These are phyloP conservation scores for Tylopilus balloui DNA, from an alignment of 768 basidiomycete species.

Conservation along the genomic window DNA sequence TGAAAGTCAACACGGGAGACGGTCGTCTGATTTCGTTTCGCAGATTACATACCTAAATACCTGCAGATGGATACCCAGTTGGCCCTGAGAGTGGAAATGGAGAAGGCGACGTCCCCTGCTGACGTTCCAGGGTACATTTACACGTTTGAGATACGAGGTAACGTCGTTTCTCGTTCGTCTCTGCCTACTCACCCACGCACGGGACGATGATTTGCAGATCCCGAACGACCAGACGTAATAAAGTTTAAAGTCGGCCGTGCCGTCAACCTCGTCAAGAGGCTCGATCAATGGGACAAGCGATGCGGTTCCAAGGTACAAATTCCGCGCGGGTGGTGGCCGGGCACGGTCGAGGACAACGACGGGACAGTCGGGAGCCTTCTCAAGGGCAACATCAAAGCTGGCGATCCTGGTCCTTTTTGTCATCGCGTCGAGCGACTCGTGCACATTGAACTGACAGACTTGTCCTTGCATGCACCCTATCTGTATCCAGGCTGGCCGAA, in stretches of 20 bases:
- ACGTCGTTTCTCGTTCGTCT: slow-evolving; percentile 4
- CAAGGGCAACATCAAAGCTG: slow-evolving; percentile 61
- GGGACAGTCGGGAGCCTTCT: slow-evolving; percentile 44
- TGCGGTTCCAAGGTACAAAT: slow-evolving; percentile 75
- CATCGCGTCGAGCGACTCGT: slow-evolving; percentile 76
- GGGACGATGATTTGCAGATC: slow-evolving; percentile 23
- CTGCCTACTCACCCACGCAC: background rate
- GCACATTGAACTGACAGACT: slow-evolving; percentile 75
- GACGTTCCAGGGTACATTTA: slow-evolving; percentile 80
- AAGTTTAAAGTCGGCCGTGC: slow-evolving; percentile 80
- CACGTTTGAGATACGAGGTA: slow-evolving; percentile 74
- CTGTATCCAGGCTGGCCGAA: slow-evolving; percentile 47
- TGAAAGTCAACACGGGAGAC: background rate
- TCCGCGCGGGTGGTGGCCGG: slow-evolving; percentile 71
- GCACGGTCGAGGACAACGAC: slow-evolving; percentile 40
- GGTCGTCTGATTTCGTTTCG: slow-evolving; percentile 7
- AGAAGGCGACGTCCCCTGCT: slow-evolving; percentile 44
- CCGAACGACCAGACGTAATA: slow-evolving; percentile 37
- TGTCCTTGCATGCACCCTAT: slow-evolving; percentile 55
- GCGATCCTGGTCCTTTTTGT: slow-evolving; percentile 58
- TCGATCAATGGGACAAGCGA: slow-evolving; percentile 79
- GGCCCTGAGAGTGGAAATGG: slow-evolving; percentile 52
- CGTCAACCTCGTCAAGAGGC: slow-evolving; percentile 63
- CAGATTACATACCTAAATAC: slow-evolving; percentile 71
- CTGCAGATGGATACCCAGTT: slow-evolving; percentile 57